These are phyloP conservation scores for Claviceps sp. DNA, from an alignment of 2,329 filamentous ascomycete species.

Conservation along the genomic window DNA sequence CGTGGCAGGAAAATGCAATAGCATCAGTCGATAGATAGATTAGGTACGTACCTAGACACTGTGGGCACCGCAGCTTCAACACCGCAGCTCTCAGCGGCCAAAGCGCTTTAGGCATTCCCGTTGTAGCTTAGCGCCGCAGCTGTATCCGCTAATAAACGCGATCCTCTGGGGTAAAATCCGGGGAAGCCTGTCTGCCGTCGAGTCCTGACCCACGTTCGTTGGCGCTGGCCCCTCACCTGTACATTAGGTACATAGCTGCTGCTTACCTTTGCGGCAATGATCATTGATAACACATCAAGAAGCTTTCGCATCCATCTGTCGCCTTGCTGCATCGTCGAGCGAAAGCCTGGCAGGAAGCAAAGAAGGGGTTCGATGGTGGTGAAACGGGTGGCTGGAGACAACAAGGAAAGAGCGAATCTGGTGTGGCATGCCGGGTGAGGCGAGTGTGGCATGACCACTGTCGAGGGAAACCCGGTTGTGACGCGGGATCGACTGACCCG, in stretches of 20 bases:
- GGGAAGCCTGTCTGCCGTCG: slow-evolving; percentile 11
- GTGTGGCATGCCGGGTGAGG: neutral
- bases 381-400: neutral
- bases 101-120: neutral
- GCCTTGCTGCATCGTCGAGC: neutral
- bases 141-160: slow-evolving; percentile 7
- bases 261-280: neutral
- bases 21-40: neutral
- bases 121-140: slow-evolving; percentile 2
- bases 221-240: neutral
- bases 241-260: no score
- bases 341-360: neutral
- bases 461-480: neutral
- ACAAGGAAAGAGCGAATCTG: neutral
- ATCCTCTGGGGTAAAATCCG: slow-evolving; percentile 13
- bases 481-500: neutral
- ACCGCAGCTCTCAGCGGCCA: neutral
- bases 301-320: neutral
- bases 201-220: slow-evolving; percentile 7
- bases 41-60: no score
- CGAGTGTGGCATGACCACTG: slow-evolving; percentile 2
- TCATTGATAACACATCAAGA: neutral
- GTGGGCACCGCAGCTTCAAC: neutral
- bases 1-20: neutral
- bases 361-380: neutral